A percentile compares a stretch with the other conserved stretches of the same genome.
These are phyloP conservation scores for Amanita pseudoporphyria DNA, from an alignment of 768 basidiomycete species.

Conservation along the genomic window DNA sequence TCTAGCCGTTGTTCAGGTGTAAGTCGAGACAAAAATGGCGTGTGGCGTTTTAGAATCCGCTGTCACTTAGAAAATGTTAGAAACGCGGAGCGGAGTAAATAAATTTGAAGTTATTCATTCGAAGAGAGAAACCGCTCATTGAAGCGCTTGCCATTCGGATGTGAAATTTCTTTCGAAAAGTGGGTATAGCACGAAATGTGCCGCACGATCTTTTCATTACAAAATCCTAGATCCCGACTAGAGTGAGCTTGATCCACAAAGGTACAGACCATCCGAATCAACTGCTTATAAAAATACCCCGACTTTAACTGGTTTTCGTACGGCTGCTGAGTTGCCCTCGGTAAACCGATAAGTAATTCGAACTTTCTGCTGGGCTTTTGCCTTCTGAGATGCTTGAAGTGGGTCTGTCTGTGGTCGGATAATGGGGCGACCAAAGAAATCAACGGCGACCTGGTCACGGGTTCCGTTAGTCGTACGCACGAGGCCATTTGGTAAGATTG, in stretches of 20 bases:
- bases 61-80: not conserved
- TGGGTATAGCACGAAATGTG: not conserved
- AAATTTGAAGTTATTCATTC: not conserved
- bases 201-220: not conserved
- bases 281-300: slow-evolving; percentile 50
- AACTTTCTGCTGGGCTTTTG: slow-evolving; percentile 39
- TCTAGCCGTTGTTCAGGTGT: too few species aligned
- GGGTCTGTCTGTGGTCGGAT: slow-evolving; percentile 24
- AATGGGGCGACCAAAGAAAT: slow-evolving; percentile 92
- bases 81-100: not conserved
- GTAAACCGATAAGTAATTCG: slow-evolving; percentile 69
- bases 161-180: not conserved
- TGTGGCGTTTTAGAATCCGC: not conserved
- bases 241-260: not conserved
- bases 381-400: slow-evolving; percentile 24
- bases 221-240: not conserved
- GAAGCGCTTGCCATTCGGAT: not conserved
- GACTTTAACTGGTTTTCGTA: slow-evolving; percentile 82
- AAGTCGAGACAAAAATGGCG: not conserved
- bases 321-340: slow-evolving; percentile 91
- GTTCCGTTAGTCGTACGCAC: not conserved
- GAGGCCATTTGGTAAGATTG: not conserved
- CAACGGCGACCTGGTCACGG: slow-evolving; percentile 19
- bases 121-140: not conserved
- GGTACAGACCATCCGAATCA: slow-evolving; percentile 3